Evolutionary conservation across 2,329 filamentous ascomycete species (phyloP).

Genomic region (Fusarium nodosum): DNA sequence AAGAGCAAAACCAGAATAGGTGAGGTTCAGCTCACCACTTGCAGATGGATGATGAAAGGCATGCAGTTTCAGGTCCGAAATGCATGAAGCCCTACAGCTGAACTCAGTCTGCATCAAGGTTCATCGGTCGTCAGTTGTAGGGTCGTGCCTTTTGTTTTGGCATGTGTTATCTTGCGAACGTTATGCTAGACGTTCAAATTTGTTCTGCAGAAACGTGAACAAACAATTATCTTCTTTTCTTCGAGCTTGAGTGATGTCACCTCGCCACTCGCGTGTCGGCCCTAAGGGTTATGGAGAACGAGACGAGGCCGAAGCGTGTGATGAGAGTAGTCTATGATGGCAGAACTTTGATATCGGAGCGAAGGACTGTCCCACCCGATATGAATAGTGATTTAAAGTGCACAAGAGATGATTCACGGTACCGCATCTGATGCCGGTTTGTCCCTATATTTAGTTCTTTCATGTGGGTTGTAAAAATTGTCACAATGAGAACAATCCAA

Average conservation of each 20-base stretch:
- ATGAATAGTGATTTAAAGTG: not conserved
- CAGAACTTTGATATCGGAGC: not conserved
- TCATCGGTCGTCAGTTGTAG: slow-evolving; percentile 3
- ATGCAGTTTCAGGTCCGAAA: slow-evolving; percentile 5
- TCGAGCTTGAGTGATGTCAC: too few species aligned
- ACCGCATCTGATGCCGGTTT: not conserved
- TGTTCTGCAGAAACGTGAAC: not conserved
- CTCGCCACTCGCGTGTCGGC: not conserved
- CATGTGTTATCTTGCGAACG: too few species aligned
- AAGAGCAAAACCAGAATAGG: not conserved
- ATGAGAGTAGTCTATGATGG: not conserved
- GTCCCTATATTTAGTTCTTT: not conserved
- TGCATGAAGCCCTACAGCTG: not conserved
- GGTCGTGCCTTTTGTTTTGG: too few species aligned
- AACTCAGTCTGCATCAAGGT: slow-evolving; percentile 7
- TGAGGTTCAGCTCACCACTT: not conserved
- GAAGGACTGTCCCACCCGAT: not conserved
- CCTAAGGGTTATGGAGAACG: not conserved
- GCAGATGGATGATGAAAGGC: not conserved
- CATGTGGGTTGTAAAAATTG: too few species aligned
- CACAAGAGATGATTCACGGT: not conserved
- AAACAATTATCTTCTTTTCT: not conserved
- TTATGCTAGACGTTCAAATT: not conserved
- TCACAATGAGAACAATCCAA: slow-evolving; percentile 1
- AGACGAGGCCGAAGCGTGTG: not conserved